Conservation (phyloP, 345 rosid species). For the Moringa oleifera region DNA sequence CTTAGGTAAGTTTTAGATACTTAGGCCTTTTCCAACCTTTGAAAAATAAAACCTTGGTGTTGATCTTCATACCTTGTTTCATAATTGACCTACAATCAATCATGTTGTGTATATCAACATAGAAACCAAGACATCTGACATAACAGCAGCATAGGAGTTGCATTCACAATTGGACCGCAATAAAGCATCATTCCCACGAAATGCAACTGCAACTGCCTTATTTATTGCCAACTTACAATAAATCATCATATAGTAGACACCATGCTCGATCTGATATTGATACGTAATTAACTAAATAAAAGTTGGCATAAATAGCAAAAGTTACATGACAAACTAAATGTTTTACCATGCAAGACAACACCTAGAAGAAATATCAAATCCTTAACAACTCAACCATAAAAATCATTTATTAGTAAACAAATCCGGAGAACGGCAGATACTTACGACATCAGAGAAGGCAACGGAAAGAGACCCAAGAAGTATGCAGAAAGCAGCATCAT, state of each 20-base stretch:
- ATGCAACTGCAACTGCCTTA: too few species aligned
- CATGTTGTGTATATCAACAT: too few species aligned
- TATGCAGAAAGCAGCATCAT: slow-evolving; percentile 73
- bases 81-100: too few species aligned
- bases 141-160: too few species aligned
- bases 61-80: too few species aligned
- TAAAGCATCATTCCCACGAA: too few species aligned
- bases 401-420: background rate
- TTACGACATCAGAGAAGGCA: slow-evolving; percentile 93
- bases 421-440: slow-evolving; percentile 20
- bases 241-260: background rate
- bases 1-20: too few species aligned
- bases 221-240: background rate
- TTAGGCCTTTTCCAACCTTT: too few species aligned
- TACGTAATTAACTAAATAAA: background rate
- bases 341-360: background rate
- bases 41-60: too few species aligned
- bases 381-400: background rate
- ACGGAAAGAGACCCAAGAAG: slow-evolving; percentile 93
- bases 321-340: background rate
- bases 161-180: too few species aligned
- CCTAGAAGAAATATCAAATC: background rate
- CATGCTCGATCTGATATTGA: background rate
- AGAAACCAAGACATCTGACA: too few species aligned
- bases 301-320: background rate